Evolutionary conservation across 441 rosid genomes (phyloP).

Genomic region (Adansonia grandidieri): DNA sequence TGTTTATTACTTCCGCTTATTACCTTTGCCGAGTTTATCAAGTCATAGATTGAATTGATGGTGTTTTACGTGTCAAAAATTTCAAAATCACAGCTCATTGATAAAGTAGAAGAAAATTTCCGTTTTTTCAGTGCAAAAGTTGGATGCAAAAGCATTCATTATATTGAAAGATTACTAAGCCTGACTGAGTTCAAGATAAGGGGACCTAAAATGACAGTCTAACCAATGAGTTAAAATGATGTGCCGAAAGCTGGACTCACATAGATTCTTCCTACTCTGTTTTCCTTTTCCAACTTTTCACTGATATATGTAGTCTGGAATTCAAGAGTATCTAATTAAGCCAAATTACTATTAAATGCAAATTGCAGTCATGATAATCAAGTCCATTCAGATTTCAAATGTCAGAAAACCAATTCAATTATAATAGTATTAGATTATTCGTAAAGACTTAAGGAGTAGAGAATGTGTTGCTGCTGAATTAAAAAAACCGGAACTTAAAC

Average conservation of each 20-base stretch:
- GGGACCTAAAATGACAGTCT: conserved; percentile 17
- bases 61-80: neutral
- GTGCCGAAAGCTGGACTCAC: conserved; percentile 11
- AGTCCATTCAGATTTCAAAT: neutral
- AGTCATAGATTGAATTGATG: no score
- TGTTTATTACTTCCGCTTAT: no score
- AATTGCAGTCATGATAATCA: conserved; percentile 4
- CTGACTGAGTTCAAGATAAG: conserved; percentile 11
- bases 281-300: neutral
- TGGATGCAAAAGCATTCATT: conserved; percentile 23
- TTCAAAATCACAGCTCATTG: neutral
- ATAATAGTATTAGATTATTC: neutral
- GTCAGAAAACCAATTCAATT: neutral
- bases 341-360: neutral
- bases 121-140: neutral
- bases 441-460: conserved; percentile 11
- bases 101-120: neutral
- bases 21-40: no score
- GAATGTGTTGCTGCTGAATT: neutral
- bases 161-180: neutral
- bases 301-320: neutral
- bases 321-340: neutral
- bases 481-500: neutral
- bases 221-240: neutral
- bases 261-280: conserved; percentile 20